Base-by-base conservation (phyloP, 306 rosid species). In the Acacia crassicarpa region DNA sequence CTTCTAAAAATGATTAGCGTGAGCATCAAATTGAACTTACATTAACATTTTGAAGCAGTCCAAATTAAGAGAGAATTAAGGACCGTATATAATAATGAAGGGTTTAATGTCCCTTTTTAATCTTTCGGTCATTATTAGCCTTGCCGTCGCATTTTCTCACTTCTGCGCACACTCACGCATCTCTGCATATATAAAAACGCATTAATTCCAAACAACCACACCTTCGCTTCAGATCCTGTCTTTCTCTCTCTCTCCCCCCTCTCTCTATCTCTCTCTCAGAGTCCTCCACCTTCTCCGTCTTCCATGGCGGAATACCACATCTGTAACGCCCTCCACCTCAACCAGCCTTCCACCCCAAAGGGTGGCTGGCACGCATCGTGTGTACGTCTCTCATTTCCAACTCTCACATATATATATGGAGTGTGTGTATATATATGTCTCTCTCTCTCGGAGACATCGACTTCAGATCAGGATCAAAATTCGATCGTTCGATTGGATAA, bases 331-430 rank as follows among this genome's bases (percentile, higher is more conserved):
- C 82, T 81, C 81, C 75, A 78, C 43, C 19, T 58, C 49, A 83
- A 35, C 14, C 16, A 73, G 41, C 9, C 67, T 61, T 2, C 86
- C 9, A 2, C 80, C 81, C 0, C 17, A 16, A 73, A 45, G 40
- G 90, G 88, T 72, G 90, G 90, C 25, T 87, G 90, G 90, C 54
- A 75, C 46, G 90, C 88, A 87, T 87, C 80, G 82, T 87, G 4
- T 85, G 90, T 87, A 45, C 83, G 90, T 23, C 35, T 3, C 17
- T 48, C 19, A 4, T 53, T 48, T 48, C 14, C 17, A 3, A 48
- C 53, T 48, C 53, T 9, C 53, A 48, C 19, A 46, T 13, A 46
- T 0, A 46, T 13, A 14, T 13, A 14, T 35, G 7, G 7, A 35
- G 40, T 5, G 41, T 38, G 41, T 6, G 8, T 35, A 5, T 35